Percentiles rank a stretch among this genome's conserved stretches.
Evolutionary conservation across 768 basidiomycete genomes (phyloP).

Genomic region (Psilocybe azurescens): DNA sequence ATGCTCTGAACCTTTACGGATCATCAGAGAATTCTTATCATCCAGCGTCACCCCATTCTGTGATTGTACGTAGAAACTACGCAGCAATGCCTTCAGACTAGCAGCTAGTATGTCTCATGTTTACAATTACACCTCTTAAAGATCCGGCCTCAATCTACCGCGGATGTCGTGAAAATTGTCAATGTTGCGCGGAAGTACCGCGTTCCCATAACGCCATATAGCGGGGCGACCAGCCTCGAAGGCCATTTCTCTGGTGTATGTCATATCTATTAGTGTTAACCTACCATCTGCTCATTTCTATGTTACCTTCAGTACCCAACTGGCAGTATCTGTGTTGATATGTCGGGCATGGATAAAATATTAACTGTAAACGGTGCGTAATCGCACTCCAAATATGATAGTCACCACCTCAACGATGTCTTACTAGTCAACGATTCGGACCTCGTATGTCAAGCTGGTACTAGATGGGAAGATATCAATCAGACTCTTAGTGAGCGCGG

Average conservation of each 20-base stretch:
- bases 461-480: constrained; percentile 83
- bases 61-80: constrained; percentile 39
- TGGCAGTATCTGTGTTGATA: constrained; percentile 83
- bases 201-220: constrained; percentile 81
- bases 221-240: constrained; percentile 87
- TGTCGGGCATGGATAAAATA: constrained; percentile 85
- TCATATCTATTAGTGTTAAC: constrained; percentile 11
- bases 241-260: constrained; percentile 83
- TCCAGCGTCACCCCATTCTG: constrained; percentile 59
- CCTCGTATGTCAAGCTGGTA: constrained; percentile 77
- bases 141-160: constrained; percentile 70
- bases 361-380: constrained; percentile 71
- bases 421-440: constrained; percentile 70
- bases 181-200: constrained; percentile 74
- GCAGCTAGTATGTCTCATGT: background rate
- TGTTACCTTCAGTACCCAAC: constrained; percentile 37
- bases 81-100: background rate
- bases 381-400: background rate
- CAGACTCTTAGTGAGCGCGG: constrained; percentile 65
- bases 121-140: constrained; percentile 27
- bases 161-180: constrained; percentile 84
- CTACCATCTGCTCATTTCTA: background rate
- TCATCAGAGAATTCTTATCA: constrained; percentile 76
- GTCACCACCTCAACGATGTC: background rate
- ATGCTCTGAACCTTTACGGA: constrained; percentile 59